Percentiles rank a stretch among this genome's conserved stretches.
phyloP scores from a whole-genome alignment of 2,329 filamentous ascomycete species.

The Raffaelea arxii region DNA sequence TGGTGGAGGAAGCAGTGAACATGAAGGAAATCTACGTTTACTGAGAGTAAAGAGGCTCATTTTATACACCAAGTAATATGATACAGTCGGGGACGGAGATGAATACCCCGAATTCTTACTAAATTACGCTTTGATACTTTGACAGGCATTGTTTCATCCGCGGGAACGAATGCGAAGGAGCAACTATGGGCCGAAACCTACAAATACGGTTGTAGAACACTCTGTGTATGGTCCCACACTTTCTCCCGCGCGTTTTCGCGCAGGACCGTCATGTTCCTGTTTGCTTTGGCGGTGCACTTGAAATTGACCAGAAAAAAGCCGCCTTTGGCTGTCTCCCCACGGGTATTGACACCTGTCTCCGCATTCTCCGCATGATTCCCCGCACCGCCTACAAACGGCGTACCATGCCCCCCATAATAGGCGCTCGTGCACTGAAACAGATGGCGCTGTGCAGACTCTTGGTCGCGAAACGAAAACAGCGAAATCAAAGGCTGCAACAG shows the following conservation, averaged over 20 bases:
- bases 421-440: constrained; percentile 26
- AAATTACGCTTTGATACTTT: no score
- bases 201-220: constrained; percentile 16
- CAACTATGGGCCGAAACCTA: no score
- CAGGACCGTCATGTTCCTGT: constrained; percentile 19
- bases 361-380: no score
- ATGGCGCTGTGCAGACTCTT: constrained; percentile 23
- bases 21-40: no score
- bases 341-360: constrained; percentile 8
- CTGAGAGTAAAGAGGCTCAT: no score
- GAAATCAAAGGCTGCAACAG: constrained; percentile 21
- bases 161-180: no score
- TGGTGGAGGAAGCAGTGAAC: no score
- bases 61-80: no score
- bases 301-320: constrained; percentile 24
- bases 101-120: no score
- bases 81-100: no score
- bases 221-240: constrained; percentile 23
- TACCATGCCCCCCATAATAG: constrained; percentile 23
- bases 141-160: no score
- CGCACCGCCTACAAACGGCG: constrained; percentile 22
- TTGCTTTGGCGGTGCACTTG: constrained; percentile 21
- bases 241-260: constrained; percentile 19
- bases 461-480: constrained; percentile 18
- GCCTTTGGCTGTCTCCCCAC: constrained; percentile 4